Evolutionary conservation across 1,284 basidiomycete species (phyloP), one percentile per base, ranked within the genome.

Genomic region (Cutaneotrichosporon cutaneum): DNA sequence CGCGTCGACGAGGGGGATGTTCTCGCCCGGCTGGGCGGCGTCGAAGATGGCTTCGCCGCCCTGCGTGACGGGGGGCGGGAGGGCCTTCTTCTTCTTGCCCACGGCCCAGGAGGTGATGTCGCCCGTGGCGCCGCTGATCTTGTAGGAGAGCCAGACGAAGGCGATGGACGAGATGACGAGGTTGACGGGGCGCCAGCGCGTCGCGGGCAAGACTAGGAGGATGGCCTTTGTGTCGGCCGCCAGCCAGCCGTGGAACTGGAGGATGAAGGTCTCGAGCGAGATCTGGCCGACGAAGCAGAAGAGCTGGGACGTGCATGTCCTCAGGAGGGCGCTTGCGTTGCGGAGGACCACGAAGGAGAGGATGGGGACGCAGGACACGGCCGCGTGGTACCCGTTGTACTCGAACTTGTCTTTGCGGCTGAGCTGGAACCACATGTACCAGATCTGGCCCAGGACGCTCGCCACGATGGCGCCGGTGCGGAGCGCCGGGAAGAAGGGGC

Each of bases 241-340:
- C 42, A 94, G 83, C 89, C 91, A 94, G 56, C 92, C 82, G 77
- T 94, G 92, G 79, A 88, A 94, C 75, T 94, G 90, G 66, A 93
- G 85, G 72, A 94, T 89, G 75, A 92, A 93, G 0, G 90, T 88
- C 77, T 93, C 90, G 51, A 93, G 82, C 6, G 89, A 90, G 77
- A 89, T 90, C 72, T 83, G 85, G 47, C 92, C 92, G 60, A 94
- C 84, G 76, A 90, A 92, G 44, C 86, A 86, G 79, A 92, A 94
- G 22, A 86, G 79, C 32, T 81, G 82, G 11, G 87, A 90, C 24
- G 85, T 86, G 30, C 82, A 84, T 1, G 89, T 88, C 22, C 92
- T 86, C 55, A 93, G 80, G 48, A 85, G 78, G 2, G 83, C 81
- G 44, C 81, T 90, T 27, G 90, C 87, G 71, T 94, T 94, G 59